These are phyloP conservation scores for Porosira glacialis DNA, from an alignment of 352 stramenopile genomes.

Conservation along the genomic window DNA sequence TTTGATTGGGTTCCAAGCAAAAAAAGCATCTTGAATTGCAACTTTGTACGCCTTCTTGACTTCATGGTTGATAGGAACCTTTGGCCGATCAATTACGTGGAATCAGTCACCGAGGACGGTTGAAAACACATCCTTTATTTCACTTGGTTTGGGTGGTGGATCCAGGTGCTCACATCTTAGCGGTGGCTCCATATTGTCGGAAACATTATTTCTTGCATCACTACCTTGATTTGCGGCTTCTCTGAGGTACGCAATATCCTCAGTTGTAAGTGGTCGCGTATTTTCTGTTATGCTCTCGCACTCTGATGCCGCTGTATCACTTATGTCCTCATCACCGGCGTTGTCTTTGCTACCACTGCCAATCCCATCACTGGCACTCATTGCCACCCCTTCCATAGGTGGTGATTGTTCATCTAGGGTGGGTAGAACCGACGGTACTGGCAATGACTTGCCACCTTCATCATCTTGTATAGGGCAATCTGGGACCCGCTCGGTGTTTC, in stretches of 20 bases:
- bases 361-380: background rate
- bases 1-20: conserved; percentile 36
- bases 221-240: conserved; percentile 10
- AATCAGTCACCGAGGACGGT: conserved; percentile 49
- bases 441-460: background rate
- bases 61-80: conserved; percentile 47
- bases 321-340: conserved; percentile 2
- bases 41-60: conserved; percentile 44
- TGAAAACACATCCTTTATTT: conserved; percentile 36
- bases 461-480: too few relatives aligned
- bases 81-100: conserved; percentile 46
- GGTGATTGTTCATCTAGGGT: too few relatives aligned
- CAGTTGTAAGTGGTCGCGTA: conserved; percentile 12
- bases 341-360: background rate
- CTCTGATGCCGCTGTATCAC: conserved; percentile 3
- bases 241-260: conserved; percentile 20
- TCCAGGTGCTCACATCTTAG: conserved; percentile 24
- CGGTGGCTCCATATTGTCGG: too few relatives aligned
- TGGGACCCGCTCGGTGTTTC: background rate
- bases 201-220: background rate
- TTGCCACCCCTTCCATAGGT: too few relatives aligned
- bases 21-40: conserved; percentile 39
- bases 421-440: background rate
- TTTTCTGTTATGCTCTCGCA: conserved; percentile 4
- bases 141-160: conserved; percentile 19